These are phyloP conservation scores for Pilaira anomala DNA, from an alignment of 192 early-diverging fungal species.

Conservation along the genomic window DNA sequence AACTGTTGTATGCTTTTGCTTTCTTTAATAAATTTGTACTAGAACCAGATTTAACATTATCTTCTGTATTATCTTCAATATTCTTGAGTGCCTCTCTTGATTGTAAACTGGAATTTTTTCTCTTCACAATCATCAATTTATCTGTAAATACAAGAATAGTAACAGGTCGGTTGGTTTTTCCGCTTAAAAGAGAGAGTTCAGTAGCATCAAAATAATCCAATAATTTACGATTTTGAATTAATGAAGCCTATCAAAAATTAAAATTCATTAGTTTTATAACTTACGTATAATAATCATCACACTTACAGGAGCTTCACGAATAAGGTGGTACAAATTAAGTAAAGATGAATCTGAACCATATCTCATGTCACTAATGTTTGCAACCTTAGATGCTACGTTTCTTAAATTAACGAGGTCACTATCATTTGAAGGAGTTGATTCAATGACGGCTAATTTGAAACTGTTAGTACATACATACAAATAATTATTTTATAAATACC, in stretches of 20 bases:
- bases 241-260: slow-evolving; percentile 11
- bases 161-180: slow-evolving; percentile 17
- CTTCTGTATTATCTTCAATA: background rate
- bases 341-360: slow-evolving; percentile 23
- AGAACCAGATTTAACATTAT: no score
- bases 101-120: slow-evolving; percentile 7
- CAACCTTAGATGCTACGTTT: background rate
- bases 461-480: background rate
- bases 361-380: slow-evolving; percentile 21
- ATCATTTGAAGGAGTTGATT: background rate
- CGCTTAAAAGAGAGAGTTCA: slow-evolving; percentile 16
- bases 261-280: no score
- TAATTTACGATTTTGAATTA: slow-evolving; percentile 24
- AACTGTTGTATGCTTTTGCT: background rate
- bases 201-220: slow-evolving; percentile 23
- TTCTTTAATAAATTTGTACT: background rate
- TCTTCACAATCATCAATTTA: slow-evolving; percentile 23
- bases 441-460: background rate
- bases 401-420: background rate
- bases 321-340: slow-evolving; percentile 20
- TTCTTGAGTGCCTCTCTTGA: background rate
- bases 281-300: no score
- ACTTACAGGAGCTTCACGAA: slow-evolving; percentile 25
- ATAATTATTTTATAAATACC: no score
- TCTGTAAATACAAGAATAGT: slow-evolving; percentile 31